Base-by-base conservation (phyloP, 345 rosid species). In the Aquilaria malaccensis region DNA sequence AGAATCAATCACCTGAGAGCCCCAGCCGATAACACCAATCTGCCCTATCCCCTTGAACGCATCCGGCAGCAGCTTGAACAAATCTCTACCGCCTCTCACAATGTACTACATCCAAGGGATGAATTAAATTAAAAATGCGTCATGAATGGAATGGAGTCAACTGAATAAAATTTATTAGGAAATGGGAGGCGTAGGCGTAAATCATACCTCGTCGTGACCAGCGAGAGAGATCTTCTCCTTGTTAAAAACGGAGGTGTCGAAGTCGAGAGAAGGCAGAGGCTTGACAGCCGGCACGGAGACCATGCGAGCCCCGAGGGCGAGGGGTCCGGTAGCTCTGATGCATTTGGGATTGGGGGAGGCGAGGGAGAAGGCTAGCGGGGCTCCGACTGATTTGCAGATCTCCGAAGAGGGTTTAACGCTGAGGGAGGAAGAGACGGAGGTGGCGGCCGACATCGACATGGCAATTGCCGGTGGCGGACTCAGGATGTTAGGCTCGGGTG, bases 1-100 rank as follows among this genome's bases (percentile, higher is more conserved):
- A 22, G 22, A 22, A 22, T 22, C 3, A 32, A 12, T 11, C 66
- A 88, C 95, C 89, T 92, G 96, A 30, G 98, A 92, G 14, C 96
- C 98, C 98, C 93, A 92, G 12, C 96, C 98, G 58, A 92, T 80
- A 5, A 92, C 95, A 29, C 96, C 98, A 54, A 92, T 92, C 76
- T 92, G 96, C 82, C 85, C 85, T 67, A 92, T 76, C 29, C 98
- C 98, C 67, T 83, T 87, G 71, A 92, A 82, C 37, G 95, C 95
- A 61, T 85, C 93, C 0, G 89, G 91, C 62, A 89, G 74, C 81
- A 83, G 73, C 37, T 81, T 78, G 82, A 92, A 92, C 79, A 92
- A 78, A 68, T 92, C 85, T 57, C 98, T 85, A 33, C 98, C 95
- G 68, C 98, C 98, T 85, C 87, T 93, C 79, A 93, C 98, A 73